Evolutionary conservation across 2,329 filamentous ascomycete genomes (phyloP).

Genomic region (Didymellaceae sp.): DNA sequence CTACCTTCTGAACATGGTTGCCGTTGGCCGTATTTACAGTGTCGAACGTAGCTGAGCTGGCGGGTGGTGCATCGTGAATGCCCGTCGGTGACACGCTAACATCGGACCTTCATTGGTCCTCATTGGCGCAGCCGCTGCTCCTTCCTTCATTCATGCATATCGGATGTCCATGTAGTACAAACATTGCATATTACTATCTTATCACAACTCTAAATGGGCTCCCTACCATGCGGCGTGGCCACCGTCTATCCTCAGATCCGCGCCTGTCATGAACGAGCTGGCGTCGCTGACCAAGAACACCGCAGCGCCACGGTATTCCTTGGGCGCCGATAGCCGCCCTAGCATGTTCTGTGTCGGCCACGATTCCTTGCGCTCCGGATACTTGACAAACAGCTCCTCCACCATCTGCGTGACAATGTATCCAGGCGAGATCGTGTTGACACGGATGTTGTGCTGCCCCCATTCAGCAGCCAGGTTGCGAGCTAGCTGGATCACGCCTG

Average conservation of each 20-base stretch:
- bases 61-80: neutral
- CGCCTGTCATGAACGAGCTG: conserved; percentile 51
- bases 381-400: conserved; percentile 75
- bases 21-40: neutral
- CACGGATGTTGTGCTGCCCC: conserved; percentile 74
- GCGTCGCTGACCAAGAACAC: conserved; percentile 51
- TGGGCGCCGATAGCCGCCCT: conserved; percentile 48
- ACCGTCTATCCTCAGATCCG: conserved; percentile 49
- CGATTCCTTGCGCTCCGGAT: conserved; percentile 68
- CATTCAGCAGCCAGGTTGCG: conserved; percentile 76
- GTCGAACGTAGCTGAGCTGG: neutral
- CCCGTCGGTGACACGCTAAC: conserved; percentile 4
- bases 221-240: conserved; percentile 48
- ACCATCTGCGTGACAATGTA: conserved; percentile 88
- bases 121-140: conserved; percentile 2
- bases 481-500: conserved; percentile 73
- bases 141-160: neutral
- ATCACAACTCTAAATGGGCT: neutral
- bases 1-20: conserved; percentile 22
- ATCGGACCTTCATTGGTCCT: conserved; percentile 7
- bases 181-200: too few relatives aligned
- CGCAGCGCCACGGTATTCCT: conserved; percentile 48
- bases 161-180: too few relatives aligned
- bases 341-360: conserved; percentile 92
- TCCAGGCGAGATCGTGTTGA: conserved; percentile 82